These are phyloP conservation scores for Skeletonema tropicum DNA, from an alignment of 108 stramenopile genomes.

Conservation along the genomic window DNA sequence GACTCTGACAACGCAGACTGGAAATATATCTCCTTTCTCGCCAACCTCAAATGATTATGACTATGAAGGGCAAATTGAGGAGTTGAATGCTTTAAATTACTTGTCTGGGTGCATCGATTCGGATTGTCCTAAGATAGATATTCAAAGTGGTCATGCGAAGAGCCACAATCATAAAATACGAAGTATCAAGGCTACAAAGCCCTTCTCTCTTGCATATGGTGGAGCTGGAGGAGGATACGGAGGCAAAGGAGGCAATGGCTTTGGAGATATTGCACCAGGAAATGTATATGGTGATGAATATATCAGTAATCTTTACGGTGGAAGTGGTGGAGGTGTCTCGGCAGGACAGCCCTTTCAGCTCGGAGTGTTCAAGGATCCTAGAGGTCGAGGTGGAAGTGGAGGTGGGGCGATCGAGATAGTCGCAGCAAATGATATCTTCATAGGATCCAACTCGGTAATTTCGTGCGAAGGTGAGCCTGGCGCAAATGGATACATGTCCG, in stretches of 20 bases:
- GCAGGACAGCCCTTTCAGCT: constrained; percentile 52
- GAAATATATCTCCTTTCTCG: constrained; percentile 58
- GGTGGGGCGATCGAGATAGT: constrained; percentile 86
- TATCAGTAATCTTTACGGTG: constrained; percentile 48
- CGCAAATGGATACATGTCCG: constrained; percentile 48
- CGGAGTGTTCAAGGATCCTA: constrained; percentile 31
- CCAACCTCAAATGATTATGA: constrained; percentile 53
- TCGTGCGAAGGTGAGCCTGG: constrained; percentile 67
- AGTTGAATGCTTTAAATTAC: constrained; percentile 38
- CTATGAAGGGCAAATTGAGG: constrained; percentile 31
- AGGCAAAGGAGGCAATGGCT: constrained; percentile 60
- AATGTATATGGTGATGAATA: constrained; percentile 39
- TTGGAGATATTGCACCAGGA: constrained; percentile 34
- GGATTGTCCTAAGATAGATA: constrained; percentile 41
- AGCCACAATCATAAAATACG: constrained; percentile 44
- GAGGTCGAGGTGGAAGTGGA: constrained; percentile 74
- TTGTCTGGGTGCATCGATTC: constrained; percentile 55
- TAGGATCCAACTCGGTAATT: constrained; percentile 61
- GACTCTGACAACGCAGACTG: constrained; percentile 48
- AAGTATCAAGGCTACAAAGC: constrained; percentile 27
- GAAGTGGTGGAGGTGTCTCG: constrained; percentile 65
- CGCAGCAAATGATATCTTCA: constrained; percentile 69
- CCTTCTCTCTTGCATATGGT: constrained; percentile 68
- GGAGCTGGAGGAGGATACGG: constrained; percentile 68
- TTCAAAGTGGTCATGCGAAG: constrained; percentile 28